Evolutionary conservation across 306 rosid genomes (phyloP).

Genomic region (Pterocarpus macrocarpus): DNA sequence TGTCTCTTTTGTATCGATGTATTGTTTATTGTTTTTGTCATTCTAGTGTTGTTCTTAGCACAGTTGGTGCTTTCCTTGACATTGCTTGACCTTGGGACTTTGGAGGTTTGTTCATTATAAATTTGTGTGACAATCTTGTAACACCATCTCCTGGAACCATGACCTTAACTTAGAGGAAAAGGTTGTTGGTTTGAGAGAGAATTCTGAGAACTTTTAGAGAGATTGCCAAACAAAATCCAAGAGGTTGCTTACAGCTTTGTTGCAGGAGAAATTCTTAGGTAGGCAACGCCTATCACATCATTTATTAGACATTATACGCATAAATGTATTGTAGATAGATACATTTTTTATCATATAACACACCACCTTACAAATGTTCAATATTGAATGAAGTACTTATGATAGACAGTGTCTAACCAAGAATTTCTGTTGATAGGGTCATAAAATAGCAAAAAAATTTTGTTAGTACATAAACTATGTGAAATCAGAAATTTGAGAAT

Average conservation of each 20-base stretch:
- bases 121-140: neutral
- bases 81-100: neutral
- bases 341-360: neutral
- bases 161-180: neutral
- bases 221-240: no score
- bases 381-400: neutral
- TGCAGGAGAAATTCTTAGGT: neutral
- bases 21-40: neutral
- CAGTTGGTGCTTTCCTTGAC: neutral
- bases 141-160: neutral
- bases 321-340: neutral
- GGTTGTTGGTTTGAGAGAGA: neutral
- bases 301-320: no score
- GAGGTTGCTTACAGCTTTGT: neutral
- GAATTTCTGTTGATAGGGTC: neutral
- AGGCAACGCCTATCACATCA: neutral
- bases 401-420: neutral
- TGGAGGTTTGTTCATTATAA: neutral
- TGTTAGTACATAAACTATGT: neutral
- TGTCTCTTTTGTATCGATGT: neutral
- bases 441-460: neutral
- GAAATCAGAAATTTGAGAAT: slow-evolving; percentile 22
- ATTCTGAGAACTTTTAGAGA: no score
- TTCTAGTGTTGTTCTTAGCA: neutral
- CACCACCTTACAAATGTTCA: neutral